phyloP scores from a whole-genome alignment of 2,329 filamentous ascomycete species.

The Pseudocercospora fijiensis region DNA sequence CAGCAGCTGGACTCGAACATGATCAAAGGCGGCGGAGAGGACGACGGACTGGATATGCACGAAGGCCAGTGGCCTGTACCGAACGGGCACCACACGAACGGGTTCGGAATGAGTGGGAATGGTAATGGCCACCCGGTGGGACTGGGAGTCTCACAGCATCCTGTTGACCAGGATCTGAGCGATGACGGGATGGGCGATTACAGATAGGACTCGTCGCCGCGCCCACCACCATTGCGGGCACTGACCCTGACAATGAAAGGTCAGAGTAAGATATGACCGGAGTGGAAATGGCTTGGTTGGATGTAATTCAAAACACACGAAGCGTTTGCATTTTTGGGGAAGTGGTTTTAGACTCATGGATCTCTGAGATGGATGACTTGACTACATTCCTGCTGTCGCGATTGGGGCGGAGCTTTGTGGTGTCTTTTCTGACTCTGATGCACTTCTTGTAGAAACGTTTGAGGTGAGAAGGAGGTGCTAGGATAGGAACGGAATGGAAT shows the following conservation, averaged over 20 bases:
- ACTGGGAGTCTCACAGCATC: constrained; percentile 15
- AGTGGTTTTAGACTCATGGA: not conserved
- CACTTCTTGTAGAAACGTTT: not conserved
- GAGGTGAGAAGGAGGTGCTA: not conserved
- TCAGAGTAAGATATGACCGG: not conserved
- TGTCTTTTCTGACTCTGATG: not conserved
- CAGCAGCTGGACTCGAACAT: constrained; percentile 39
- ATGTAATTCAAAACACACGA: not conserved
- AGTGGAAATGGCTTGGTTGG: not conserved
- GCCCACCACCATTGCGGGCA: not conserved
- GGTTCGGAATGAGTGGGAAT: constrained; percentile 14
- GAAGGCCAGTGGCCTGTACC: constrained; percentile 28
- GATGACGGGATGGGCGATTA: constrained; percentile 16
- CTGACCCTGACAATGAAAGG: not conserved
- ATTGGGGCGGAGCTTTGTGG: not conserved
- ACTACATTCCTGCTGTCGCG: not conserved
- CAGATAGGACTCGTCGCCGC: constrained; percentile 12
- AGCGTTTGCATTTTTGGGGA: not conserved
- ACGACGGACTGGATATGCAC: constrained; percentile 26
- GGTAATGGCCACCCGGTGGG: constrained; percentile 10
- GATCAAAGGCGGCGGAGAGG: constrained; percentile 28
- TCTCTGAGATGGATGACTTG: not conserved
- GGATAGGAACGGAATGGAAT: not conserved
- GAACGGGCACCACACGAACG: constrained; percentile 18
- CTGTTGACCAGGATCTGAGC: constrained; percentile 20